phyloP scores from a whole-genome alignment of 2,329 filamentous ascomycete genomes.

The Ceratocystis albifundus region DNA sequence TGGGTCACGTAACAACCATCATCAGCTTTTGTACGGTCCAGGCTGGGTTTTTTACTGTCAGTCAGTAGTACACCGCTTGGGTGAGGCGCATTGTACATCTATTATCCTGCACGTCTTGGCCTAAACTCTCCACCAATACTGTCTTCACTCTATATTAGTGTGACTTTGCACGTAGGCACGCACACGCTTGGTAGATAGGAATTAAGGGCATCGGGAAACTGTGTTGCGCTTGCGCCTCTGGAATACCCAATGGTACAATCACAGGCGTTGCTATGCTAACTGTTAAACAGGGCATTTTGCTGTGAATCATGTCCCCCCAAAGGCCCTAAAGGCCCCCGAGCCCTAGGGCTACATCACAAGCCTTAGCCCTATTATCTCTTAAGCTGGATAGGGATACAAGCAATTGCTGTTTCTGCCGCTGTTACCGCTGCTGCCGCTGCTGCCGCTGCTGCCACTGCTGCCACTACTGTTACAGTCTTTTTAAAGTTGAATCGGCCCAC shows the following conservation, averaged over 20 bases:
- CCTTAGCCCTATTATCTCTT: not conserved
- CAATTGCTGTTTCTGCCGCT: no score
- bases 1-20: not conserved
- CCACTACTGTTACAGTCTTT: not conserved
- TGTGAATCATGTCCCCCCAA: no score
- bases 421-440: not conserved
- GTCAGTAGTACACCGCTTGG: not conserved
- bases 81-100: not conserved
- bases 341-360: not conserved
- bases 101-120: not conserved
- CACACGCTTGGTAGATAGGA: not conserved
- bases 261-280: conserved; percentile 6
- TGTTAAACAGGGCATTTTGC: not conserved
- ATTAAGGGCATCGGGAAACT: not conserved
- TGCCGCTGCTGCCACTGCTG: not conserved
- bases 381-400: not conserved
- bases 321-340: not conserved
- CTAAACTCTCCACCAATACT: conserved; percentile 11
- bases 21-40: not conserved
- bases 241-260: not conserved
- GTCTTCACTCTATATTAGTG: not conserved
- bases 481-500: not conserved
- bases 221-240: not conserved
- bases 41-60: not conserved
- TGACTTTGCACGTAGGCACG: not conserved